Base-by-base conservation (phyloP, 768 basidiomycete genomes). In the Suillus spraguei region DNA sequence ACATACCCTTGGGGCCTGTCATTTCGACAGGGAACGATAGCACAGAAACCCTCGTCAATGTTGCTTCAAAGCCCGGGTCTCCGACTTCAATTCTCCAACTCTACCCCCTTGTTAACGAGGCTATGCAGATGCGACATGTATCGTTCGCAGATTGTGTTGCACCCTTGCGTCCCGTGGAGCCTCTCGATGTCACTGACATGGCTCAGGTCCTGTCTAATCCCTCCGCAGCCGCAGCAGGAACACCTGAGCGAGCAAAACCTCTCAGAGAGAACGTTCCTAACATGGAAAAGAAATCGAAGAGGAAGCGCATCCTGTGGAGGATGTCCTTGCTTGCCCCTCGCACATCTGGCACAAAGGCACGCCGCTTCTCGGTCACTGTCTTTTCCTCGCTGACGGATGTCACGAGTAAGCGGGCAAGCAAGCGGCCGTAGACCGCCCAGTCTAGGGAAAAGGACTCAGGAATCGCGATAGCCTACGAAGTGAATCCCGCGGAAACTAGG, bases 311-410 rank as follows among this genome's bases (percentile, higher is more conserved):
- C 39, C 17, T 32, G 0, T 67, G 67, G 1, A 62, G 47, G 7
- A 24, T n/a, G 2, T 74, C 74, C 14, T 44, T 72, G 4, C 59
- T 65, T 22, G 35, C 1, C 10, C 60, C 66, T 1, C 70, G 60
- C 5, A 60, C 63, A 13, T 60, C 63, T 14, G 65, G 66, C 9
- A 17, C 42, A 20, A 58, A 67, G 33, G 4, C 39, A n/a, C 54
- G 3, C 13, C 64, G 74, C 32, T 64, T 66, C 54, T 74, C 72
- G 0, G 47, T 74, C 16, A 68, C 74, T 22, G 49, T 39, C 11
- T 16, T 14, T n/a, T 33, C 52, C 1, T 35, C 52, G 52, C 11
- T 53, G 33, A 11, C 20, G 20, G 20, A 35, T 35, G 20, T 0
- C 38, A 38, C 7, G 55, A 56, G 24, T 56, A 39, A 39, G 24